phyloP scores from a whole-genome alignment of 2,329 filamentous ascomycete genomes.

The Exophiala aquamarina region DNA sequence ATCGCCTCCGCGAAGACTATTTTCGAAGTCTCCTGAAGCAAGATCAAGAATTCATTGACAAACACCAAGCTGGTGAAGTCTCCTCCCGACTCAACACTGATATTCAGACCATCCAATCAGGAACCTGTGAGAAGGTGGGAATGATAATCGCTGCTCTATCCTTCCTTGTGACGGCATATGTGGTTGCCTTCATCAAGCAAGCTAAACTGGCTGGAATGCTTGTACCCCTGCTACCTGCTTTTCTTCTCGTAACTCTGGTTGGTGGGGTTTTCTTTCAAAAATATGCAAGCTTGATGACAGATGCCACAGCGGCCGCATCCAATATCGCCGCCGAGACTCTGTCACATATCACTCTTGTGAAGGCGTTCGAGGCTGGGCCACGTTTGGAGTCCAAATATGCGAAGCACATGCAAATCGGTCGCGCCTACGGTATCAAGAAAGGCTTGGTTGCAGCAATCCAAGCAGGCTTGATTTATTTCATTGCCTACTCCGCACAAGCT shows the following conservation, averaged over 20 bases:
- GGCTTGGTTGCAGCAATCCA: slow-evolving; percentile 32
- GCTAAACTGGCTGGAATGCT: slow-evolving; percentile 46
- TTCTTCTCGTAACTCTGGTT: slow-evolving; percentile 44
- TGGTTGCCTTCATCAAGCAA: slow-evolving; percentile 51
- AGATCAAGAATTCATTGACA: slow-evolving; percentile 33
- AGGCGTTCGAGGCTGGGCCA: slow-evolving; percentile 58
- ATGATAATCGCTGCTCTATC: slow-evolving; percentile 46
- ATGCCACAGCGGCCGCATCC: slow-evolving; percentile 55
- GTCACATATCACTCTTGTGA: slow-evolving; percentile 49
- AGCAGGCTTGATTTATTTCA: slow-evolving; percentile 32
- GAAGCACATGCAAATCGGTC: slow-evolving; percentile 28
- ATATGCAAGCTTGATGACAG: slow-evolving; percentile 46
- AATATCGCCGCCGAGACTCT: slow-evolving; percentile 59
- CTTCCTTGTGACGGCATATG: slow-evolving; percentile 50
- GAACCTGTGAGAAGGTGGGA: slow-evolving; percentile 52
- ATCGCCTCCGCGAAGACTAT: slow-evolving; percentile 57
- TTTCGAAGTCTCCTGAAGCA: slow-evolving; percentile 26
- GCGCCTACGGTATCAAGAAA: slow-evolving; percentile 30
- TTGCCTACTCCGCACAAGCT: slow-evolving; percentile 35
- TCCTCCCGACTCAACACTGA: slow-evolving; percentile 48
- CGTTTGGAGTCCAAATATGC: slow-evolving; percentile 33
- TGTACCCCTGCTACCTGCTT: slow-evolving; percentile 47
- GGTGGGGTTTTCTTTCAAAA: slow-evolving; percentile 47
- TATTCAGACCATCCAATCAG: slow-evolving; percentile 47
- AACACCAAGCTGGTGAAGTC: slow-evolving; percentile 46